Evolutionary conservation across 2,329 filamentous ascomycete species (phyloP).

Genomic region (Aspergillus brunneoviolaceus): DNA sequence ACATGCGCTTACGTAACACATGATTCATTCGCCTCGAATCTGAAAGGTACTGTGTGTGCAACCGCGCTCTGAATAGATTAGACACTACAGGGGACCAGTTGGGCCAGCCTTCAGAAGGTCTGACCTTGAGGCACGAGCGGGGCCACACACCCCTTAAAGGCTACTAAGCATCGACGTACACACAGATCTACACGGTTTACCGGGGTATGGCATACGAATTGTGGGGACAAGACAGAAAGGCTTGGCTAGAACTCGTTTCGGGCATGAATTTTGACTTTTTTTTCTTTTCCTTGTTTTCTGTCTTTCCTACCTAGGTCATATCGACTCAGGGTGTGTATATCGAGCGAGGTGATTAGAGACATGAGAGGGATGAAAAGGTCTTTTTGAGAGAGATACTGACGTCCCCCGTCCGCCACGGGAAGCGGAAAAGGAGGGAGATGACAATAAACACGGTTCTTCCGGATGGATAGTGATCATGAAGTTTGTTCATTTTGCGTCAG

Average conservation of each 20-base stretch:
- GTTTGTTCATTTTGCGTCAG: constrained; percentile 39
- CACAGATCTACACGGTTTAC: neutral
- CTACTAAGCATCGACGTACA: neutral
- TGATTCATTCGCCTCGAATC: too few species aligned
- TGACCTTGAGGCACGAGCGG: too few species aligned
- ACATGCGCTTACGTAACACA: too few species aligned
- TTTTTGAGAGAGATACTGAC: neutral
- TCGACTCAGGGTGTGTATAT: neutral
- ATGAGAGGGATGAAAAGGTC: neutral
- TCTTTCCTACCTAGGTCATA: constrained; percentile 1
- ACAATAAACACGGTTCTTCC: constrained; percentile 2
- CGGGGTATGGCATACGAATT: constrained; percentile 4
- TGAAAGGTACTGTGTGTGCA: too few species aligned
- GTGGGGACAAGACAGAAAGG: neutral
- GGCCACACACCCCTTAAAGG: too few species aligned
- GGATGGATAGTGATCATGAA: constrained; percentile 28
- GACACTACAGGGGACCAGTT: too few species aligned
- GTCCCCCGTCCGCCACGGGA: neutral
- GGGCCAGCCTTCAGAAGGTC: too few species aligned
- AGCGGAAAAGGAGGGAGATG: neutral
- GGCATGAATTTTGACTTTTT: neutral
- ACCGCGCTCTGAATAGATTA: too few species aligned
- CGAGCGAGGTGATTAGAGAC: neutral
- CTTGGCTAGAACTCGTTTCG: neutral
- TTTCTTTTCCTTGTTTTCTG: neutral